Evolutionary conservation across 2,329 filamentous ascomycete species (phyloP).

Genomic region (Ceratocystis smalleyi): DNA sequence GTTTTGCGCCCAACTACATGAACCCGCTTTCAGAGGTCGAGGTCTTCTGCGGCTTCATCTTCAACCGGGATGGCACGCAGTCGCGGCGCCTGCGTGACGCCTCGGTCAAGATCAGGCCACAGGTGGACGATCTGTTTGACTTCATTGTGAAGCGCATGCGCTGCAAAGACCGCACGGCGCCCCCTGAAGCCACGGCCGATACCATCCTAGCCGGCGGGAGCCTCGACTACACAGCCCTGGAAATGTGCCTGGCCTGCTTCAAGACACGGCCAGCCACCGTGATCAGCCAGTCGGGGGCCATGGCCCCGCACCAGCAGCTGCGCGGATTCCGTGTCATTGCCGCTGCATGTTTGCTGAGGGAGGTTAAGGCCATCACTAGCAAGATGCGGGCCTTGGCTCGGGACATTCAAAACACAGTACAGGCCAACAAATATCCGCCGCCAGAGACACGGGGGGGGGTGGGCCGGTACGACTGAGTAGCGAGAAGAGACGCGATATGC

Average conservation of each 20-base stretch:
- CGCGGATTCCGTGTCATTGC: constrained; percentile 28
- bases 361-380: constrained; percentile 19
- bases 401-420: neutral
- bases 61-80: constrained; percentile 35
- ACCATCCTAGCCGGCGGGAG: neutral
- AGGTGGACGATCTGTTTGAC: constrained; percentile 32
- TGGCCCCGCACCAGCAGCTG: constrained; percentile 18
- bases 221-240: constrained; percentile 9
- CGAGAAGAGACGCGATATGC: neutral
- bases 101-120: constrained; percentile 36
- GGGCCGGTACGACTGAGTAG: too few relatives aligned
- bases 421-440: neutral
- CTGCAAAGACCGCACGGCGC: constrained; percentile 6
- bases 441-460: neutral
- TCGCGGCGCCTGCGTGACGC: constrained; percentile 36
- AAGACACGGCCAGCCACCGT: constrained; percentile 22
- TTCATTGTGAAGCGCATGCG: constrained; percentile 28
- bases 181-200: neutral
- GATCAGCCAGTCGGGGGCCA: constrained; percentile 15
- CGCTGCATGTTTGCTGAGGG: constrained; percentile 25
- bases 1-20: constrained; percentile 27
- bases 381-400: neutral
- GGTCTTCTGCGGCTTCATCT: constrained; percentile 40
- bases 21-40: constrained; percentile 34
- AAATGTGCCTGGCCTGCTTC: constrained; percentile 18